Conservation (phyloP, 2,329 filamentous ascomycete species). For the Neurospora crassa region DNA sequence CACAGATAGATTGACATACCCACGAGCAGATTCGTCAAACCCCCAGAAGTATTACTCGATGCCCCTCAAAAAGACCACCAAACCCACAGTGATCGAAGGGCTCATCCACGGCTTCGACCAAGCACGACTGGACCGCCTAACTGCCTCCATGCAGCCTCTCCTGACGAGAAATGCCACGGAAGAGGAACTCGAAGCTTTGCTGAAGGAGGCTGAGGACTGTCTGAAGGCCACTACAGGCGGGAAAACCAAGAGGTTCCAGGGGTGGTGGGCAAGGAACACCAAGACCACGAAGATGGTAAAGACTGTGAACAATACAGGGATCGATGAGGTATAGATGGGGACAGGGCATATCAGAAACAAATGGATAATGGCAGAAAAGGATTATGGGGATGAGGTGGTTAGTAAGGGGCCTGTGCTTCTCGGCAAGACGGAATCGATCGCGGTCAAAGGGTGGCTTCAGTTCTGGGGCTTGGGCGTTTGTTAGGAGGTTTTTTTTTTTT, state of each 20-base stretch:
- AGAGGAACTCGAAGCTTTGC: neutral
- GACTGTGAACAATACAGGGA: neutral
- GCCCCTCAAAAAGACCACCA: neutral
- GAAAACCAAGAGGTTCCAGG: neutral
- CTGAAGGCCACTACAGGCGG: neutral
- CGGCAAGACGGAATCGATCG: neutral
- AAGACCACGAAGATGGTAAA: neutral
- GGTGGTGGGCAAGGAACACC: neutral
- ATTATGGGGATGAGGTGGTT: neutral
- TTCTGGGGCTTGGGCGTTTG: neutral
- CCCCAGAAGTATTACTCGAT: neutral
- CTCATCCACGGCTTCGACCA: neutral
- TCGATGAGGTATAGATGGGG: neutral
- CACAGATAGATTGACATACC: neutral
- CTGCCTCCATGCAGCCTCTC: constrained; percentile 1
- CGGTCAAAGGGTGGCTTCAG: neutral
- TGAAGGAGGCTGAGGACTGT: constrained; percentile 1
- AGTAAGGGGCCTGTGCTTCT: neutral
- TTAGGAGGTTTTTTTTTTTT: neutral
- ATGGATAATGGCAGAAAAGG: neutral
- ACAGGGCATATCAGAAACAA: neutral
- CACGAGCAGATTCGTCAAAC: neutral
- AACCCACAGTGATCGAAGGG: neutral
- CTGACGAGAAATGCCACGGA: neutral
- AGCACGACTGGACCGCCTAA: neutral